Base-by-base conservation (phyloP, 441 rosid species). In the Geranium incanum region DNA sequence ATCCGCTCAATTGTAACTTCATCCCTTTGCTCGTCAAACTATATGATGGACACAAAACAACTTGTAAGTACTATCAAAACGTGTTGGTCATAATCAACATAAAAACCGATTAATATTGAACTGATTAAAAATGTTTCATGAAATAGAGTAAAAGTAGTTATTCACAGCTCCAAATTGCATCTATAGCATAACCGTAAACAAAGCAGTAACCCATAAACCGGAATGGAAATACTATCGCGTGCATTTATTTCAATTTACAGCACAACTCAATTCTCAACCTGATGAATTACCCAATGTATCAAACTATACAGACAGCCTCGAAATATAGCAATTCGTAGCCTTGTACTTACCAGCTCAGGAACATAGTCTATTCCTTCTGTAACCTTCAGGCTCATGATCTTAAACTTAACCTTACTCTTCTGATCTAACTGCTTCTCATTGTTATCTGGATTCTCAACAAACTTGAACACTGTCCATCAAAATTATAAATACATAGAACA, bases 1-100 rank as follows among this genome's bases (percentile, higher is more conserved):
- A 88, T 82, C 67, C 78, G 66, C 77, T 88, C 94, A 48, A 85
- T 81, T 6, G 78, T 74, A 23, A 88, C 91, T 80, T 83, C 83
- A 72, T 88, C 86, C 74, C 81, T 84, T 73, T 85, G 89, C 68
- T 88, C 94, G 41, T 88, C 94, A 75, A 88, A 88, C 94, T 88
- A 74, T 55, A 77, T 23, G 3, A 72, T 0, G 63, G 63, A 16
- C 41, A 68, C 64, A 19, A 5, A 69, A 72, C 9, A 0, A 59
- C 64, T 13, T 36, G 55, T 36, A 36, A 36, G 3, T 67, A 16
- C 57, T 13, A 9, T 11, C 19, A 0, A 0, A 4, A 3, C 60
- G 16, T 7, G 64, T 15, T 8, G 8, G 19, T 28, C 5, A 4
- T 57, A 5, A 63, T n/a, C 5, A 55, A 55, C 21, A 11, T 9